phyloP scores from a whole-genome alignment of 495 filamentous ascomycete genomes.

The Tuber melanosporum region DNA sequence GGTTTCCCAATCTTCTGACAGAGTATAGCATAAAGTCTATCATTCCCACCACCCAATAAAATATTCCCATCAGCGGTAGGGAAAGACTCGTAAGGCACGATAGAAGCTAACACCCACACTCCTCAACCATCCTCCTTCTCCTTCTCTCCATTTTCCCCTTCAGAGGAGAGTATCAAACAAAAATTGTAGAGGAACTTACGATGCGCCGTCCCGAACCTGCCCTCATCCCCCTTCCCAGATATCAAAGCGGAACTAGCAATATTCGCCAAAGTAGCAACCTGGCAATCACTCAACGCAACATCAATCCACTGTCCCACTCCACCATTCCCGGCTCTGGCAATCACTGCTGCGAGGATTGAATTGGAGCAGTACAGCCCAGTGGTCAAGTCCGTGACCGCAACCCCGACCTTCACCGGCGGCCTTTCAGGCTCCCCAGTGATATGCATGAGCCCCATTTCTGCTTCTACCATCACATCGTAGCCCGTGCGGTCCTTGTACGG shows the following conservation, averaged over 20 bases:
- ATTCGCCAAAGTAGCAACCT: conserved; percentile 86
- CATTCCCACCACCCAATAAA: conserved; percentile 88
- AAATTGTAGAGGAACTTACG: conserved; percentile 52
- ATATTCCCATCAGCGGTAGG: conserved; percentile 89
- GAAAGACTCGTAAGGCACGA: conserved; percentile 91
- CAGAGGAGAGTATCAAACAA: background rate
- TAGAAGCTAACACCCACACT: conserved; percentile 60
- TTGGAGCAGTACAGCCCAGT: conserved; percentile 97
- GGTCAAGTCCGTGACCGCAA: conserved; percentile 92
- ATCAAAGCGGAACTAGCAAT: conserved; percentile 88
- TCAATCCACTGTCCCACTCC: conserved; percentile 87
- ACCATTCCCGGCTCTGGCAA: conserved; percentile 61
- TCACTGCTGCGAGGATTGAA: conserved; percentile 86
- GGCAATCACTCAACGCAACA: conserved; percentile 82
- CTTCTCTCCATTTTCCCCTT: background rate
- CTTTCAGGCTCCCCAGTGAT: conserved; percentile 85
- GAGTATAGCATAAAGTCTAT: conserved; percentile 78
- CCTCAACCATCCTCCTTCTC: background rate
- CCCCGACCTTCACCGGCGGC: conserved; percentile 92
- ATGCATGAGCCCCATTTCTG: conserved; percentile 96
- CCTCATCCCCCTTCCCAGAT: conserved; percentile 77
- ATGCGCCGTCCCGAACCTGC: conserved; percentile 92
- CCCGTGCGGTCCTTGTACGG: conserved; percentile 84
- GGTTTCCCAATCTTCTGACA: conserved; percentile 70
- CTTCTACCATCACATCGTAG: conserved; percentile 99